phyloP scores from a whole-genome alignment of 495 filamentous ascomycete species.

The Penicillium macrosclerotiorum region DNA sequence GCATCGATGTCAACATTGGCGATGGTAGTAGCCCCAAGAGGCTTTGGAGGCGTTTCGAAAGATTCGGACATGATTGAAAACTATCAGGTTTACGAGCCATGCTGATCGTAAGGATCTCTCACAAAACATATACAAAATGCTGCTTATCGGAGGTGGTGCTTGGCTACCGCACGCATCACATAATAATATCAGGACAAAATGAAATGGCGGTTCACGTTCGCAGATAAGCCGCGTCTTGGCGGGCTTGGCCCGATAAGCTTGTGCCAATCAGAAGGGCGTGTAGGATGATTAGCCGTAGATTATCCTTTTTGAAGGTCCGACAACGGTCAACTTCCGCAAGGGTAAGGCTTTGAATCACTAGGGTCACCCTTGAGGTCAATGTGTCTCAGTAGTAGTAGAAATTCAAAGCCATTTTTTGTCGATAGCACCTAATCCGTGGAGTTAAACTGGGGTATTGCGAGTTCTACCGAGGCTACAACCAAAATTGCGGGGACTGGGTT shows the following conservation, averaged over 20 bases:
- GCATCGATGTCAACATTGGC: slow-evolving; percentile 17
- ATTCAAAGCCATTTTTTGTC: no score
- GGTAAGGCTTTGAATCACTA: neutral
- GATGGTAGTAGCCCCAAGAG: slow-evolving; percentile 5
- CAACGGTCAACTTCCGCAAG: neutral
- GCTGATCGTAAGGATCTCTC: neutral
- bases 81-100: neutral
- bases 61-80: slow-evolving; percentile 7
- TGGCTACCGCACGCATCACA: neutral
- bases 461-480: no score
- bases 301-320: neutral
- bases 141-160: neutral
- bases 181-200: no score
- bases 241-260: neutral
- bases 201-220: neutral
- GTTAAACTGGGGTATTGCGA: no score
- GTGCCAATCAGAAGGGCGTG: neutral
- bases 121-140: neutral
- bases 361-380: neutral
- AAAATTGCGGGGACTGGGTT: no score
- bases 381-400: no score
- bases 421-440: no score
- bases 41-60: slow-evolving; percentile 1
- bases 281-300: neutral
- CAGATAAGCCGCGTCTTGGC: slow-evolving; percentile 7